Conservation (phyloP, 116 monocot species). For the Posidonia oceanica region DNA sequence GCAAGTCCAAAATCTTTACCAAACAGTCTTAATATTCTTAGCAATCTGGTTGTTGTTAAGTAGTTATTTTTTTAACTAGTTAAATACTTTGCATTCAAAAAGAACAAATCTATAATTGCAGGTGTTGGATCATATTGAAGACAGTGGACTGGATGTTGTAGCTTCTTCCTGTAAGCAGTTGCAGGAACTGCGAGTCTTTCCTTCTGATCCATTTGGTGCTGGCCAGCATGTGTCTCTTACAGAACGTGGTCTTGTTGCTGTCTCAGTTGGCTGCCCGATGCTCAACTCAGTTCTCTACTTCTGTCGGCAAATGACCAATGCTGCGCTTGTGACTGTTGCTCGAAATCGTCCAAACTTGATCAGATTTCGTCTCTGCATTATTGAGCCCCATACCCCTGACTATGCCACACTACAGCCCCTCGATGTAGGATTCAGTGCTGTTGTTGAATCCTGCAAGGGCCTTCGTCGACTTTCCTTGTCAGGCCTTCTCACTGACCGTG, state of each 20-base stretch:
- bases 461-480: slow-evolving; percentile 75
- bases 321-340: slow-evolving; percentile 62
- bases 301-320: slow-evolving; percentile 84
- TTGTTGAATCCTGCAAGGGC: slow-evolving; percentile 63
- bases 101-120: slow-evolving; percentile 4
- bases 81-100: neutral
- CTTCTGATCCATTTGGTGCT: slow-evolving; percentile 61
- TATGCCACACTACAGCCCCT: slow-evolving; percentile 47
- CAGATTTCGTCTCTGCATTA: slow-evolving; percentile 80
- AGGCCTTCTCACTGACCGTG: slow-evolving; percentile 75
- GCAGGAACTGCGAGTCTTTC: slow-evolving; percentile 88
- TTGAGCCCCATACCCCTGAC: slow-evolving; percentile 71
- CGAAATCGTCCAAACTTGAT: slow-evolving; percentile 53
- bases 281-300: slow-evolving; percentile 83
- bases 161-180: slow-evolving; percentile 73
- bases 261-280: slow-evolving; percentile 64
- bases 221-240: slow-evolving; percentile 46
- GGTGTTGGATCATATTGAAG: slow-evolving; percentile 87
- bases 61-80: neutral
- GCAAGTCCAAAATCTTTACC: no score
- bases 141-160: slow-evolving; percentile 63
- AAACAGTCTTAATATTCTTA: no score
- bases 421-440: slow-evolving; percentile 70
- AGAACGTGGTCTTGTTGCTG: slow-evolving; percentile 59
- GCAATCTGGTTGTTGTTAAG: no score